These are phyloP conservation scores for Ceratobasidium sp. DNA, from an alignment of 1,284 basidiomycete genomes.

Conservation along the genomic window DNA sequence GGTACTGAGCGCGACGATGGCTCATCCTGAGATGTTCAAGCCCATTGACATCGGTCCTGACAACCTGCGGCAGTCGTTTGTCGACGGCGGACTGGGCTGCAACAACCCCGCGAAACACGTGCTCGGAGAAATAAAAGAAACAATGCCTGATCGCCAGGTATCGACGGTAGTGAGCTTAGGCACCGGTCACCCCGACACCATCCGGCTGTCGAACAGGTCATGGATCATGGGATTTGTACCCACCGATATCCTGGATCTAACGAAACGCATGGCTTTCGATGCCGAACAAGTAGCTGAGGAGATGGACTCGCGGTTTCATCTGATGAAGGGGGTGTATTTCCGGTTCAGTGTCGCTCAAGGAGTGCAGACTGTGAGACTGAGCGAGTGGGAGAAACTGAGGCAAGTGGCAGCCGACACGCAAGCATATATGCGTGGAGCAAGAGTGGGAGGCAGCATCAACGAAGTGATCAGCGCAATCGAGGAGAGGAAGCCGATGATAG, in stretches of 20 bases:
- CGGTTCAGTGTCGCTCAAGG: slow-evolving; percentile 12
- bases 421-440: not conserved
- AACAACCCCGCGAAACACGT: not conserved
- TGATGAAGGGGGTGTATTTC: no score
- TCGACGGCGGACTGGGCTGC: not conserved
- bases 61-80: not conserved
- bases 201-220: not conserved
- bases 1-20: no score
- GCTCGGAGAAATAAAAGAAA: not conserved
- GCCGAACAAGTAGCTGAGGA: not conserved
- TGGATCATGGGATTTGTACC: not conserved
- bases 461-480: not conserved
- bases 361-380: not conserved
- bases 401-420: not conserved
- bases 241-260: not conserved
- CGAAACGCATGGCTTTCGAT: not conserved
- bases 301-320: not conserved
- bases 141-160: not conserved
- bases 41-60: no score
- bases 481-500: not conserved
- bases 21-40: no score
- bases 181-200: not conserved
- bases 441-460: not conserved
- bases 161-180: not conserved
- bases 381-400: not conserved